Base-by-base conservation (phyloP, 2,329 filamentous ascomycete genomes). In the Aspergillus pseudoglaucus region DNA sequence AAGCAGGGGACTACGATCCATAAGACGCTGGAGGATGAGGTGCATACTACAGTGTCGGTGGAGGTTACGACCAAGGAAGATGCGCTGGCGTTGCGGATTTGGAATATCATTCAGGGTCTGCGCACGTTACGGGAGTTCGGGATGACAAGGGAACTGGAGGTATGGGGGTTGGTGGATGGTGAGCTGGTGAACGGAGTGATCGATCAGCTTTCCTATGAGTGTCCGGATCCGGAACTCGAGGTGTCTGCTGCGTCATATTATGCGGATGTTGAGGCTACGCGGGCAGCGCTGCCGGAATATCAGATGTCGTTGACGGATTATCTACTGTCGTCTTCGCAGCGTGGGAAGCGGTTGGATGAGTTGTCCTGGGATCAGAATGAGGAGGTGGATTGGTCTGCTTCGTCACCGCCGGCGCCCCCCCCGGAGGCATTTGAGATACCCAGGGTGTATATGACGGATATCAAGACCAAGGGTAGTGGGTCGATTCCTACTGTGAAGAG, bases 101-200 rank as follows among this genome's bases (percentile, higher is more conserved):
- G 90, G 90, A 97, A 97, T 64, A 76, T 93, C 8, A 85, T 96
- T 30, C 88, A 95, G 61, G 90, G 90, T 0, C 62, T 97, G 44
- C 80, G 87, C 15, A 88, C 83, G 1, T 70, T 91, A 46, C 76
- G 84, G 4, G 80, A 86, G 10, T 83, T 77, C 1, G 87, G 88
- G 3, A 72, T 85, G 49, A 90, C 88, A 2, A 75, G 88, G 15
- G 87, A 91, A 66, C 65, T 91, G 22, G 85, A 90, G 59, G 77
- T 97, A 3, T 96, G 91, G 89, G 93, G 91, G 0, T 71, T 86
- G 10, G 66, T 96, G 2, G 83, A 93, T 48, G 89, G 85, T 1
- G 81, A 94, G 58, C 74, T 96, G 18, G 83, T 97, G 50, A 93
- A 88, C 58, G 93, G 93, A 1, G 74, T 97, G 44, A 94, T 98